Percentiles rank a stretch among this genome's conserved stretches.
These are phyloP conservation scores for Cystobasidium ongulense DNA, from an alignment of 768 basidiomycete species.

Conservation along the genomic window DNA sequence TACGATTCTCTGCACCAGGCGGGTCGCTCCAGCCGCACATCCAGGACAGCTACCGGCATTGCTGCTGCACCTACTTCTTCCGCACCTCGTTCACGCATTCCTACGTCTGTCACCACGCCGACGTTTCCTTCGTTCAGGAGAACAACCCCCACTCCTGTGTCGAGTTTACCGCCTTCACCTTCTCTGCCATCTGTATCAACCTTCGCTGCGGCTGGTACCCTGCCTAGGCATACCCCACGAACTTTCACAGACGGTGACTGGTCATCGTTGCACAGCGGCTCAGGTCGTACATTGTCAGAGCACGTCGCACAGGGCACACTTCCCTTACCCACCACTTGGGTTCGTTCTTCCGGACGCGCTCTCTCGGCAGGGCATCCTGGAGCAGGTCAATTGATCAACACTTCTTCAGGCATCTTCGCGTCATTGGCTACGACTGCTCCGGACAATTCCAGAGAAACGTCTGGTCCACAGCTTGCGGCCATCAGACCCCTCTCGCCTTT, in stretches of 20 bases:
- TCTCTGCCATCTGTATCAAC: neutral
- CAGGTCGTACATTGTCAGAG: neutral
- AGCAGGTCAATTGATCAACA: neutral
- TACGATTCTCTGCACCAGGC: neutral
- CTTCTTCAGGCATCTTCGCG: neutral
- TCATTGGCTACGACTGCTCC: neutral
- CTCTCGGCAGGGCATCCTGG: neutral
- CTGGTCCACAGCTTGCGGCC: neutral
- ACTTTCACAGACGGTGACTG: neutral
- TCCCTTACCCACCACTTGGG: neutral
- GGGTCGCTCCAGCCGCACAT: neutral
- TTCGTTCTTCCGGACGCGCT: neutral
- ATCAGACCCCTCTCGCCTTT: constrained; percentile 1
- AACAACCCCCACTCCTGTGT: neutral
- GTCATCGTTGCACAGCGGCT: neutral
- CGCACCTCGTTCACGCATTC: neutral
- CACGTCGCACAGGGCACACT: neutral
- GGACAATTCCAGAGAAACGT: neutral
- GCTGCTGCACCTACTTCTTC: neutral
- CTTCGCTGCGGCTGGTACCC: neutral
- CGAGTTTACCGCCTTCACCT: neutral
- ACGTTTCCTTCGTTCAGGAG: neutral
- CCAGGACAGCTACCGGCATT: neutral
- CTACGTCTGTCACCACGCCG: neutral
- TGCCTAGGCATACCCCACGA: no score